Percentiles rank a stretch among this genome's conserved stretches.
Evolutionary conservation across 2,329 filamentous ascomycete species (phyloP).

Genomic region (Monilinia vaccinii-corymbosi): DNA sequence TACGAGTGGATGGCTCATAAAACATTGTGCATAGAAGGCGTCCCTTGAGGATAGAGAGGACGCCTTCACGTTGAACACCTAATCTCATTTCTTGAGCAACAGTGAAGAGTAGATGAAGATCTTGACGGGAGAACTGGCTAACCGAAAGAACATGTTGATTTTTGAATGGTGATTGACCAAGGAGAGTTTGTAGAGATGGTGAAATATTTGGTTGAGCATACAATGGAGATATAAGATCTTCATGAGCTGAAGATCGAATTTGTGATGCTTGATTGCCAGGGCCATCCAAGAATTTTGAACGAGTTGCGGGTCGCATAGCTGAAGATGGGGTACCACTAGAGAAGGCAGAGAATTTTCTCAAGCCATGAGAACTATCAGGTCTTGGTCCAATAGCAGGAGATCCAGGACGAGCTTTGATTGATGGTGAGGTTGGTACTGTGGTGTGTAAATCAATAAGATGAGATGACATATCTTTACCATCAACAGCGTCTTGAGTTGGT

Average conservation of each 20-base stretch:
- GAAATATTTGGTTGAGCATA: constrained; percentile 43
- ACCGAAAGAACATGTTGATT: constrained; percentile 86
- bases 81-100: constrained; percentile 97
- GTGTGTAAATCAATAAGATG: constrained; percentile 40
- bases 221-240: constrained; percentile 39
- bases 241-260: constrained; percentile 31
- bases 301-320: constrained; percentile 29
- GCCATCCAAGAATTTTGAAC: constrained; percentile 31
- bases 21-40: constrained; percentile 87
- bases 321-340: constrained; percentile 18
- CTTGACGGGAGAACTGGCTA: constrained; percentile 76
- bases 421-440: constrained; percentile 43
- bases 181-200: constrained; percentile 59
- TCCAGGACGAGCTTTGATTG: constrained; percentile 39
- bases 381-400: constrained; percentile 24
- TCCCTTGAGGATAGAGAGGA: constrained; percentile 77
- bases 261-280: constrained; percentile 25
- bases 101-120: constrained; percentile 89
- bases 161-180: constrained; percentile 79
- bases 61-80: constrained; percentile 84
- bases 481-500: constrained; percentile 43
- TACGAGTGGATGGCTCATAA: constrained; percentile 95
- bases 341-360: constrained; percentile 30
- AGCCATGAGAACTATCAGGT: constrained; percentile 31
- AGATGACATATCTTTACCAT: constrained; percentile 68